These are phyloP conservation scores for Calonectria leucothoes DNA, from an alignment of 2,329 filamentous ascomycete genomes.

Conservation along the genomic window DNA sequence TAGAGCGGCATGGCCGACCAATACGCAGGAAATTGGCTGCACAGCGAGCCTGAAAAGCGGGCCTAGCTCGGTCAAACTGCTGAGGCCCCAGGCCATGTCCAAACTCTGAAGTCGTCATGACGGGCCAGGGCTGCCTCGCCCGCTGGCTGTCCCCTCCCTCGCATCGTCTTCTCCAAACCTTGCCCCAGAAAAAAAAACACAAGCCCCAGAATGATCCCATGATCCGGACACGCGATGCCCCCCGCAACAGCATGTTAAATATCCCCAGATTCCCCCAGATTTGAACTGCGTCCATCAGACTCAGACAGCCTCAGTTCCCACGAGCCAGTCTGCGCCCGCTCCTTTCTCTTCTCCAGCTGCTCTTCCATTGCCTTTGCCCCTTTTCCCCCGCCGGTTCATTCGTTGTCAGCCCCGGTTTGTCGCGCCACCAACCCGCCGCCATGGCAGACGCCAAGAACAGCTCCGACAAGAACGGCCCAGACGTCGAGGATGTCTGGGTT, in stretches of 20 bases:
- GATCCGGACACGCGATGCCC: constrained; percentile 1
- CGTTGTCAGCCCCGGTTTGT: background rate
- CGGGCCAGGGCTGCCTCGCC: background rate
- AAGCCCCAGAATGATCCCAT: constrained; percentile 9
- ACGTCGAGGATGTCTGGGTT: constrained; percentile 14
- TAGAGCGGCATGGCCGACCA: background rate
- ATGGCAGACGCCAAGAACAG: background rate
- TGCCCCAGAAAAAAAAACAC: constrained; percentile 8
- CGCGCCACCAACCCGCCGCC: background rate
- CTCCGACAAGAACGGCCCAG: background rate
- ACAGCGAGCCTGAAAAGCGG: background rate
- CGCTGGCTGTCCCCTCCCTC: background rate
- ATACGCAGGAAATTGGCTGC: background rate
- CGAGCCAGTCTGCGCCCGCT: background rate
- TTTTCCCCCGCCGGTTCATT: background rate
- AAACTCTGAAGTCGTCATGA: background rate
- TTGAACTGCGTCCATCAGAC: background rate
- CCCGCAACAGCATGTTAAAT: constrained; percentile 7
- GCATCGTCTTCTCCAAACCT: background rate
- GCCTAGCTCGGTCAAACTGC: background rate
- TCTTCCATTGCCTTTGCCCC: background rate
- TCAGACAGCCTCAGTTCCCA: too few relatives aligned
- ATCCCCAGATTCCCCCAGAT: constrained; percentile 9
- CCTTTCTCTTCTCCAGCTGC: background rate
- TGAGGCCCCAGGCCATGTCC: background rate